Evolutionary conservation across 805 yeast genomes (phyloP).

Genomic region (Starmera quercuum): DNA sequence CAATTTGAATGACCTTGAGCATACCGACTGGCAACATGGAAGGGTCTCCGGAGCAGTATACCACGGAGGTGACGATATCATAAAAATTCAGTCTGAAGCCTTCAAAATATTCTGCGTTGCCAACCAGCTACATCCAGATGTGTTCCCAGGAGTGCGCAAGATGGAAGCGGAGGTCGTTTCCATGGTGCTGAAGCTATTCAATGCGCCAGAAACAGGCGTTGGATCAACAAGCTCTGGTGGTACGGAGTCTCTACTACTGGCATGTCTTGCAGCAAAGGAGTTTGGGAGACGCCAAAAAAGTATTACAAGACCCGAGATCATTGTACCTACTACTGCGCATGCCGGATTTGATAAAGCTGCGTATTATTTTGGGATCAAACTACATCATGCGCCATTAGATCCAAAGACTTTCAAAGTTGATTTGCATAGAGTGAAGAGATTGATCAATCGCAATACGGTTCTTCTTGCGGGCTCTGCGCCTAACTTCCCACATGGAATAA

Average conservation of each 20-base stretch:
- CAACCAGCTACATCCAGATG: conserved; percentile 94
- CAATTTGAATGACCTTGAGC: conserved; percentile 41
- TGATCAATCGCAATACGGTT: conserved; percentile 75
- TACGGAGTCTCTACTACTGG: conserved; percentile 81
- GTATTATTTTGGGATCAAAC: conserved; percentile 77
- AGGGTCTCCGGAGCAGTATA: conserved; percentile 92
- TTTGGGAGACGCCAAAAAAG: conserved; percentile 53
- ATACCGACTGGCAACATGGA: conserved; percentile 79
- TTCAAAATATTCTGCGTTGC: conserved; percentile 75
- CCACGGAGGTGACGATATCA: conserved; percentile 83
- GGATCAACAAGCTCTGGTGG: conserved; percentile 94
- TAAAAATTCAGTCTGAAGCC: conserved; percentile 68
- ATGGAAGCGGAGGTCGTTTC: conserved; percentile 95
- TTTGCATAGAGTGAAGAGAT: conserved; percentile 46
- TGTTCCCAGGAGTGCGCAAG: conserved; percentile 91
- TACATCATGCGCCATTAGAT: conserved; percentile 75
- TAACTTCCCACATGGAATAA: conserved; percentile 93
- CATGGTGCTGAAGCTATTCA: conserved; percentile 75
- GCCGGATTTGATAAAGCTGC: conserved; percentile 96
- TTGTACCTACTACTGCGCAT: conserved; percentile 86
- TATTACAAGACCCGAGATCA: conserved; percentile 69
- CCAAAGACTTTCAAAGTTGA: conserved; percentile 63
- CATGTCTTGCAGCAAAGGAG: conserved; percentile 85
- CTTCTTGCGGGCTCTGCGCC: conserved; percentile 92
- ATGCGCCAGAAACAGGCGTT: conserved; percentile 63